These are phyloP conservation scores for Diphasiastrum complanatum DNA, from an alignment of 83 land plant species.

Conservation along the genomic window DNA sequence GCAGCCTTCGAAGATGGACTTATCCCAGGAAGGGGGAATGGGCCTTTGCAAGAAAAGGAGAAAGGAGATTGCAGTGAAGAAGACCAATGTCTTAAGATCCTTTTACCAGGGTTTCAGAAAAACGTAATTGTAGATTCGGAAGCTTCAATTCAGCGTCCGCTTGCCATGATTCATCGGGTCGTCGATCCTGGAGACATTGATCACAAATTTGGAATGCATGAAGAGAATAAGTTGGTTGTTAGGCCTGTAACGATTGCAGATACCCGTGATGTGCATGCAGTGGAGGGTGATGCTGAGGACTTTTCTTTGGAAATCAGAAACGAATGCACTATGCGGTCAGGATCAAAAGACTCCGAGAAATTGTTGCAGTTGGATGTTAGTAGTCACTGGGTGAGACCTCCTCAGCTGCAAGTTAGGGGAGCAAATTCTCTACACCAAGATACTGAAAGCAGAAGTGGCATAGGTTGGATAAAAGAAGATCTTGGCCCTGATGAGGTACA, in stretches of 20 bases:
- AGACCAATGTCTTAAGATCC: too few relatives aligned
- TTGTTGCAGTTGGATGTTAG: constrained; percentile 25
- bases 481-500: constrained; percentile 40
- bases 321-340: constrained; percentile 16
- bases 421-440: background rate
- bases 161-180: too few relatives aligned
- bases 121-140: too few relatives aligned
- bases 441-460: constrained; percentile 7
- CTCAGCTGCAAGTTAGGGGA: constrained; percentile 6
- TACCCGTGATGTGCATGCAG: background rate
- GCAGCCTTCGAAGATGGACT: too few relatives aligned
- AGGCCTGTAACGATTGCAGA: background rate
- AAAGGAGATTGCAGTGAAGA: too few relatives aligned
- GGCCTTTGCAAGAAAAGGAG: too few relatives aligned
- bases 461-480: constrained; percentile 24
- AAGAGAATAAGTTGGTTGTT: background rate
- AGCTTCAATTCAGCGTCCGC: too few relatives aligned
- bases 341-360: constrained; percentile 29
- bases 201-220: background rate
- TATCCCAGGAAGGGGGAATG: too few relatives aligned
- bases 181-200: background rate
- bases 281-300: background rate
- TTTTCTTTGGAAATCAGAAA: background rate
- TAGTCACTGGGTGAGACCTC: constrained; percentile 1
- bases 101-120: too few relatives aligned